Evolutionary conservation across 2,329 filamentous ascomycete species (phyloP).

Genomic region (Lasiodiplodia citricola): DNA sequence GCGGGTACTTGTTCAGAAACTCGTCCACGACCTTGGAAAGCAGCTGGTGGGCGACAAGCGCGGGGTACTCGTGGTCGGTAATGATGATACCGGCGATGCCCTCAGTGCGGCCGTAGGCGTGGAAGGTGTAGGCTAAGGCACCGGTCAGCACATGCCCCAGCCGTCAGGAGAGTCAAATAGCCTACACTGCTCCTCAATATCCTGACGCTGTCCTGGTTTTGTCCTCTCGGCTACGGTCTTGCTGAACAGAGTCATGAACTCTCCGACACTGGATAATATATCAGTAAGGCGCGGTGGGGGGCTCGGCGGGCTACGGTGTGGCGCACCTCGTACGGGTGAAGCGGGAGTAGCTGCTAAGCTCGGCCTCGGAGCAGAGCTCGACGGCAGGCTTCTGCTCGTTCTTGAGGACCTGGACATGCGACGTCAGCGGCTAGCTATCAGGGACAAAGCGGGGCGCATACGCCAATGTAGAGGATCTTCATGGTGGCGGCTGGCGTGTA

Average conservation of each 20-base stretch:
- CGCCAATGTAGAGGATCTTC: slow-evolving; percentile 89
- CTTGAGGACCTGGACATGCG: slow-evolving; percentile 70
- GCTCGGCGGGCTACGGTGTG: neutral
- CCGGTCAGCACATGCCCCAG: neutral
- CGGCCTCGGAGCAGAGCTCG: slow-evolving; percentile 77
- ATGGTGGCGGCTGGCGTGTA: slow-evolving; percentile 56
- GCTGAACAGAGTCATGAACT: slow-evolving; percentile 84
- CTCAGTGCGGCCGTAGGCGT: slow-evolving; percentile 53
- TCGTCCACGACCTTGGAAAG: slow-evolving; percentile 87
- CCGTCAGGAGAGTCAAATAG: neutral
- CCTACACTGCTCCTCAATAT: slow-evolving; percentile 79
- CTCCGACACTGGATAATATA: slow-evolving; percentile 53
- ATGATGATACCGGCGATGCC: slow-evolving; percentile 55
- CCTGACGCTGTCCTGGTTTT: slow-evolving; percentile 78
- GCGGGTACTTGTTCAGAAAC: slow-evolving; percentile 78
- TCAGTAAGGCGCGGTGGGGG: neutral
- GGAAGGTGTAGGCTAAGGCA: slow-evolving; percentile 64
- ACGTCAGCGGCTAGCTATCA: slow-evolving; percentile 29
- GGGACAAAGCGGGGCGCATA: slow-evolving; percentile 54
- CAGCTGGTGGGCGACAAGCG: slow-evolving; percentile 81
- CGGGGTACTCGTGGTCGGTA: slow-evolving; percentile 60
- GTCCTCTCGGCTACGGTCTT: slow-evolving; percentile 89
- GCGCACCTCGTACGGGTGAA: slow-evolving; percentile 75
- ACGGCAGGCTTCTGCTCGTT: slow-evolving; percentile 77
- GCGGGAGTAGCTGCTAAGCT: slow-evolving; percentile 77